Evolutionary conservation across 1,284 basidiomycete species (phyloP).

Genomic region (Austroboletus novae-zelandiae): DNA sequence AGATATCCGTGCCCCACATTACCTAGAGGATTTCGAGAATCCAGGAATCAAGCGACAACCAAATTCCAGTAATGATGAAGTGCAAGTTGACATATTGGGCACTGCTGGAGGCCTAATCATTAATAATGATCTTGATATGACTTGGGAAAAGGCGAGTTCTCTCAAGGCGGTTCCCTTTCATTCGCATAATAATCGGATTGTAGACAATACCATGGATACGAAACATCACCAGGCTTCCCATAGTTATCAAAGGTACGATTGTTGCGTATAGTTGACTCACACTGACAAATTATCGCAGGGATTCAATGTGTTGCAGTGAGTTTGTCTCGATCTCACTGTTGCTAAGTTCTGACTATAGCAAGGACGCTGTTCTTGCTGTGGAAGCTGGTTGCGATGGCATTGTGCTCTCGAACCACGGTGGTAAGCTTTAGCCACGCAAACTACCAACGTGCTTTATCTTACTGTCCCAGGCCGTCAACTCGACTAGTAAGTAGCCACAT

Average conservation of each 20-base stretch:
- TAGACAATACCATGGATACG: slow-evolving; percentile 80
- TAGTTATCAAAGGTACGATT: slow-evolving; percentile 76
- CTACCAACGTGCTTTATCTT: slow-evolving; percentile 2
- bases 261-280: background rate
- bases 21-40: slow-evolving; percentile 57
- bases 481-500: slow-evolving; percentile 55
- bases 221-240: slow-evolving; percentile 72
- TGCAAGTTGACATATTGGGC: slow-evolving; percentile 45
- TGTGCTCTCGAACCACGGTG: slow-evolving; percentile 87
- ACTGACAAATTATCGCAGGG: slow-evolving; percentile 37
- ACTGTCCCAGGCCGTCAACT: slow-evolving; percentile 66
- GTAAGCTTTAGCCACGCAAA: slow-evolving; percentile 42
- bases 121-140: slow-evolving; percentile 69
- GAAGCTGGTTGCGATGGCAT: slow-evolving; percentile 87
- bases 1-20: slow-evolving; percentile 67
- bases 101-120: slow-evolving; percentile 64
- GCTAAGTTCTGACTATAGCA: slow-evolving; percentile 8
- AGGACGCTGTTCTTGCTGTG: slow-evolving; percentile 84
- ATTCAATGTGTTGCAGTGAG: slow-evolving; percentile 73
- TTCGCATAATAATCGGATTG: slow-evolving; percentile 5
- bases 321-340: background rate
- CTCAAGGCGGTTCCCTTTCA: slow-evolving; percentile 4
- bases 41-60: slow-evolving; percentile 27
- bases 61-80: slow-evolving; percentile 30
- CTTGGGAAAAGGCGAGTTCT: slow-evolving; percentile 57